Evolutionary conservation across 495 filamentous ascomycete genomes (phyloP).

Genomic region (Penicillium chermesinum): DNA sequence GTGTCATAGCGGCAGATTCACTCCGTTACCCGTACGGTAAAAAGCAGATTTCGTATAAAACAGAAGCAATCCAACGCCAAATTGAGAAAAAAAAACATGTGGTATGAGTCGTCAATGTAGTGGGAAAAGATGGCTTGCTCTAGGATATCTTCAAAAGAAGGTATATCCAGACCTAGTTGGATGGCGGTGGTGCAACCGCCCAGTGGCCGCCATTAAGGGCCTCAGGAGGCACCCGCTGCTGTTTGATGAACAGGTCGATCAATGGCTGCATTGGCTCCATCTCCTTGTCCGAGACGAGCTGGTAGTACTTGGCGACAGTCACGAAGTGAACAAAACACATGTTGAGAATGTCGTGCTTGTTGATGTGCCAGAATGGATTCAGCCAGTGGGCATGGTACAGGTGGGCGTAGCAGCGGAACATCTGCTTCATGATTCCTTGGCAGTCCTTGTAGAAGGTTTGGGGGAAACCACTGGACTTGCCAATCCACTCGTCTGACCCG

Average conservation of each 20-base stretch:
- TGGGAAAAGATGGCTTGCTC: slow-evolving; percentile 7
- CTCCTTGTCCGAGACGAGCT: slow-evolving; percentile 75
- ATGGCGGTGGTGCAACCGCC: slow-evolving; percentile 13
- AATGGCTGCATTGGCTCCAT: slow-evolving; percentile 91
- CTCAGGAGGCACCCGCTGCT: slow-evolving; percentile 75
- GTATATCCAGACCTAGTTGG: slow-evolving; percentile 29
- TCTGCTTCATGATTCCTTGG: slow-evolving; percentile 89
- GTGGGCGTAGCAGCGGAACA: slow-evolving; percentile 95
- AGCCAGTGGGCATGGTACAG: slow-evolving; percentile 80
- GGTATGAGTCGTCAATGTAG: slow-evolving; percentile 14
- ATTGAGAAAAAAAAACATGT: slow-evolving; percentile 34
- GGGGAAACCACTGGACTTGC: slow-evolving; percentile 84
- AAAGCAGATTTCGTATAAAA: slow-evolving; percentile 20
- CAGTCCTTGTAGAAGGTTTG: slow-evolving; percentile 78
- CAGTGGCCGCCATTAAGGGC: slow-evolving; percentile 46
- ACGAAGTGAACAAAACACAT: slow-evolving; percentile 94
- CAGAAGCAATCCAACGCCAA: slow-evolving; percentile 36
- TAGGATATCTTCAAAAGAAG: slow-evolving; percentile 16
- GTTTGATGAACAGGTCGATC: slow-evolving; percentile 82
- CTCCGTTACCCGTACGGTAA: slow-evolving; percentile 15
- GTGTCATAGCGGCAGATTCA: slow-evolving; percentile 22
- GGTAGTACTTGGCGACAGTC: slow-evolving; percentile 78
- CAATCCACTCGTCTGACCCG: slow-evolving; percentile 64
- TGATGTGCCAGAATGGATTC: slow-evolving; percentile 78
- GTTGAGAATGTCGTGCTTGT: slow-evolving; percentile 81